A percentile compares a stretch with the other conserved stretches of the same genome.
Conservation (phyloP, 2,329 filamentous ascomycete species). For the Trichophyton benhamiae region DNA sequence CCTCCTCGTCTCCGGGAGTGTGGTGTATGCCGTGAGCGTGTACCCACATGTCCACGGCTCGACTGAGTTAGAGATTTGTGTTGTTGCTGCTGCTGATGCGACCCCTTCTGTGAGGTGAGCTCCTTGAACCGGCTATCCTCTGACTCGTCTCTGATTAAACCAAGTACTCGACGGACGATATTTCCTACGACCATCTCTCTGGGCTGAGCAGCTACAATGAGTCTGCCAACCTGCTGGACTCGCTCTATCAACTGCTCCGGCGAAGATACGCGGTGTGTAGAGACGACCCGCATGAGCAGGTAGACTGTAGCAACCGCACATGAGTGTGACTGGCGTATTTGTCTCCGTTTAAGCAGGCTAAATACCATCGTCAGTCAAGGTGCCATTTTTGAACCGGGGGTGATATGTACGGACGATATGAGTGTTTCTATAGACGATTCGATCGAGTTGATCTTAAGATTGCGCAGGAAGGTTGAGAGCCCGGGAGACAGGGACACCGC, state of each 20-base stretch:
- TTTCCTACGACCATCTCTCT: conserved; percentile 88
- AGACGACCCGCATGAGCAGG: conserved; percentile 75
- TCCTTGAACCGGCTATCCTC: conserved; percentile 63
- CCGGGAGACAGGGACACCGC: conserved; percentile 6
- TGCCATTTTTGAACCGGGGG: neutral
- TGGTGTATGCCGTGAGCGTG: neutral
- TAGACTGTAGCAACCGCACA: conserved; percentile 87
- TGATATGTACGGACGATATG: conserved; percentile 8
- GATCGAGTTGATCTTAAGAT: conserved; percentile 8
- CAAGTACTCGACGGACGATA: conserved; percentile 78
- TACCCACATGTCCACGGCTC: neutral
- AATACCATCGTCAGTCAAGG: conserved; percentile 4
- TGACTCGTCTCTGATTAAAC: conserved; percentile 82
- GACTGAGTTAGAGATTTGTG: neutral
- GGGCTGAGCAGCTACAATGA: conserved; percentile 71
- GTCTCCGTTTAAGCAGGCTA: conserved; percentile 77
- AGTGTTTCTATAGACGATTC: conserved; percentile 12
- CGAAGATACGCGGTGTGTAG: conserved; percentile 64
- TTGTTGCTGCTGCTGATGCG: neutral
- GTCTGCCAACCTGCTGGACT: conserved; percentile 64
- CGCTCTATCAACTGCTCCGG: conserved; percentile 67
- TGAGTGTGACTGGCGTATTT: conserved; percentile 75
- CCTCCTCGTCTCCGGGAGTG: neutral
- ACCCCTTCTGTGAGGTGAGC: conserved; percentile 31
- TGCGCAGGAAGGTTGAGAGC: conserved; percentile 10